Conservation (phyloP, 2,329 filamentous ascomycete genomes). For the Colletotrichum plurivorum region DNA sequence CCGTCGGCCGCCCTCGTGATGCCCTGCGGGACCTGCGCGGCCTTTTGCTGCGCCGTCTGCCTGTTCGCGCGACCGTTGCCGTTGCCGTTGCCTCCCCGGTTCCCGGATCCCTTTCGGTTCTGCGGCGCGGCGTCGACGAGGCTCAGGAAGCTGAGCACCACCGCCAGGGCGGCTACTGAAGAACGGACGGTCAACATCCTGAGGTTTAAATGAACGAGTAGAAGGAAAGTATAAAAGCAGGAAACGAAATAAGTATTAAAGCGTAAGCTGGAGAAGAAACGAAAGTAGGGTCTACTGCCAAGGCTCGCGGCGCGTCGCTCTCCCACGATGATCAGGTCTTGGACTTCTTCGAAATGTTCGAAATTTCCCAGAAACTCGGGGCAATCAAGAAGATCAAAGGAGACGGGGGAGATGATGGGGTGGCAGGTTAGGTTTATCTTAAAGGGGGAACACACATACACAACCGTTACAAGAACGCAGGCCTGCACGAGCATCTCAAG, state of each 20-base stretch:
- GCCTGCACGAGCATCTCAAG: conserved; percentile 13
- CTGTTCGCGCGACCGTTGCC: conserved; percentile 29
- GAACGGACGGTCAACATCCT: conserved; percentile 42
- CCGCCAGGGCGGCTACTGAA: conserved; percentile 32
- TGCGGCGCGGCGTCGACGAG: conserved; percentile 37
- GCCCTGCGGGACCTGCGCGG: conserved; percentile 50
- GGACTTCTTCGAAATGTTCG: conserved; percentile 13
- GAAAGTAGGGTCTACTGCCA: conserved; percentile 23
- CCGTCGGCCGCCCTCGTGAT: conserved; percentile 65
- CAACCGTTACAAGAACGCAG: neutral
- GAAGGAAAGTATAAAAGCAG: neutral
- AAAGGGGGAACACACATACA: conserved; percentile 1
- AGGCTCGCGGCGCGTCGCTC: conserved; percentile 33
- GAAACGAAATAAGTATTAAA: conserved; percentile 13
- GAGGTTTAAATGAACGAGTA: neutral
- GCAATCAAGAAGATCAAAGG: conserved; percentile 6
- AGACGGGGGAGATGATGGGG: neutral
- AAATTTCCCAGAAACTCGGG: conserved; percentile 38
- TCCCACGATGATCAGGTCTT: conserved; percentile 30
- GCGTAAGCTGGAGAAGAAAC: neutral
- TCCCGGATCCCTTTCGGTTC: conserved; percentile 31
- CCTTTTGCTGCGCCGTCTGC: conserved; percentile 48
- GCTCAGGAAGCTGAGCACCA: conserved; percentile 37
- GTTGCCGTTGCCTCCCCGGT: conserved; percentile 11
- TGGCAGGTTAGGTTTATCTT: conserved; percentile 37